Conservation (phyloP, 306 rosid species). For the Chamaecrista fasciculata region DNA sequence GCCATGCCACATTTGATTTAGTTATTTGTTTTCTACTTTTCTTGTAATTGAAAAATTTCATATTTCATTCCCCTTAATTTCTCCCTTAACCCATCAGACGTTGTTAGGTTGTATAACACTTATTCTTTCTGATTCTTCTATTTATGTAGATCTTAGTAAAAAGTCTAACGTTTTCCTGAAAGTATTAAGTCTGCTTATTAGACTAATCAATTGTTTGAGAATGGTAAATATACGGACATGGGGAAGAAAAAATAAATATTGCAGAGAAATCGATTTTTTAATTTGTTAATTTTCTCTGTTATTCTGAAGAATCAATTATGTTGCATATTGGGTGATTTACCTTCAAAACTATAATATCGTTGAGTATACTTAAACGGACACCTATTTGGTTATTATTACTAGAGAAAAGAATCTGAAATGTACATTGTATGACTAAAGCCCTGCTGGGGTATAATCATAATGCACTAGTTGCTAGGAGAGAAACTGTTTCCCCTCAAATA, state of each 20-base stretch:
- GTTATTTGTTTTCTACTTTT: not conserved
- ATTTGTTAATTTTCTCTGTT: not conserved
- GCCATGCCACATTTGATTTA: slow-evolving; percentile 16
- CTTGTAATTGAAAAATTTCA: not conserved
- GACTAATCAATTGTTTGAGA: not conserved
- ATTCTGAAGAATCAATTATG: not conserved
- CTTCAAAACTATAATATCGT: not conserved
- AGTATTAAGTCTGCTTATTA: not conserved
- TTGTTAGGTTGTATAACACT: not conserved
- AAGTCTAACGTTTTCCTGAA: not conserved
- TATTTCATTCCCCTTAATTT: not conserved
- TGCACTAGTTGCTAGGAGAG: not conserved
- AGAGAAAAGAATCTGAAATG: not conserved
- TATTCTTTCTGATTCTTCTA: not conserved
- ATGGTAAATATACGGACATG: not conserved
- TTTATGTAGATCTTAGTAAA: not conserved
- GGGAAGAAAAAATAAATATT: too few relatives aligned
- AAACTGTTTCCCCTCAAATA: not conserved
- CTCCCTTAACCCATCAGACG: not conserved
- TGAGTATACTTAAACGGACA: not conserved
- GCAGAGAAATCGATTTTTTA: not conserved
- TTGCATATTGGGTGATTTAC: not conserved
- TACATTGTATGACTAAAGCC: not conserved
- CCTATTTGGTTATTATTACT: not conserved
- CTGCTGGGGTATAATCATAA: not conserved